These are phyloP conservation scores for Aspergillus indologenus DNA, from an alignment of 495 filamentous ascomycete genomes.

Conservation along the genomic window DNA sequence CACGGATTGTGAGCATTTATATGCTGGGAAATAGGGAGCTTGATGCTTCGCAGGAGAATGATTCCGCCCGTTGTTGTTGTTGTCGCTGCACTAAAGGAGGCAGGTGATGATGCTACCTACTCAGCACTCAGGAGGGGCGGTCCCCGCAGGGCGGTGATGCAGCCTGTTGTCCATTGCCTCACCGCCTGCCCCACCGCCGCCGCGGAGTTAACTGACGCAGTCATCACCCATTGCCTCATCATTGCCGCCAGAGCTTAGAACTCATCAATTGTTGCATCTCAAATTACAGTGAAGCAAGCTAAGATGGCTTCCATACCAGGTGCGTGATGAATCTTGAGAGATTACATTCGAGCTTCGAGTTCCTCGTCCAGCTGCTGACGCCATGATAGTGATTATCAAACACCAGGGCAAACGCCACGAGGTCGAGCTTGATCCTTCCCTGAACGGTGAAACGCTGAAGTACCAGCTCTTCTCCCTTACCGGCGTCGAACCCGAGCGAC, in stretches of 20 bases:
- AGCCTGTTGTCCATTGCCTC: constrained; percentile 16
- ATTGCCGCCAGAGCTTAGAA: constrained; percentile 6
- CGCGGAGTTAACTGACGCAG: constrained; percentile 22
- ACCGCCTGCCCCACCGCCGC: constrained; percentile 32
- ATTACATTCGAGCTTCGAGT: not conserved
- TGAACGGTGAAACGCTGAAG: constrained; percentile 90
- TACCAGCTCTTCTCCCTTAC: constrained; percentile 93
- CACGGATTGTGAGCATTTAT: not conserved
- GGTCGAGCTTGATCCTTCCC: constrained; percentile 80
- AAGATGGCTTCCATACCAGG: constrained; percentile 63
- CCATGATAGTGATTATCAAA: constrained; percentile 76
- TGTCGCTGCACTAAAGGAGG: not conserved
- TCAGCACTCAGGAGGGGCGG: constrained; percentile 18
- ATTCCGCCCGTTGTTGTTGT: not conserved
- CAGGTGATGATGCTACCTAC: not conserved
- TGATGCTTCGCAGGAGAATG: not conserved
- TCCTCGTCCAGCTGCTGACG: constrained; percentile 25
- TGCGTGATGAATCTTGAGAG: constrained; percentile 30
- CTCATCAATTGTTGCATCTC: not conserved
- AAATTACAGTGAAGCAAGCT: constrained; percentile 8
- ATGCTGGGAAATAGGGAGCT: not conserved
- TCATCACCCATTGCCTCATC: constrained; percentile 32
- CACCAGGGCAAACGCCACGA: constrained; percentile 93
- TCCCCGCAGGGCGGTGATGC: constrained; percentile 28
- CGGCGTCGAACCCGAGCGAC: constrained; percentile 91